Conservation (phyloP, 768 basidiomycete genomes). For the Lactarius akahatsu region DNA sequence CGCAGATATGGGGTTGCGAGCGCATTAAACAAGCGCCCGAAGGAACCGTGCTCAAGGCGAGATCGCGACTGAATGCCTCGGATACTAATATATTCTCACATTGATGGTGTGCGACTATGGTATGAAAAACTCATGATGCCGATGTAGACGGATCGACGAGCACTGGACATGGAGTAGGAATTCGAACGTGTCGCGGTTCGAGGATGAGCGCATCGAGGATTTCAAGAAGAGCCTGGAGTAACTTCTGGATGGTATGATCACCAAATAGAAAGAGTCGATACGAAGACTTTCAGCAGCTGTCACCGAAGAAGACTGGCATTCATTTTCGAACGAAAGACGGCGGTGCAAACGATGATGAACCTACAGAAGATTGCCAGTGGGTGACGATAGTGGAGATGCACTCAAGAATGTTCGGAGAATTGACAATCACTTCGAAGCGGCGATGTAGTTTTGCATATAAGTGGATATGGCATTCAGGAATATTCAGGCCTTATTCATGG, state of each 20-base stretch:
- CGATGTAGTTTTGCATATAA: too few species aligned
- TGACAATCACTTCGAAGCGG: too few species aligned
- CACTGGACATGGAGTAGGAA: slow-evolving; percentile 79
- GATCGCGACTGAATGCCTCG: slow-evolving; percentile 65
- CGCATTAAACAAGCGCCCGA: slow-evolving; percentile 79
- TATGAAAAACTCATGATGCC: background rate
- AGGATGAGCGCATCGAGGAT: slow-evolving; percentile 90
- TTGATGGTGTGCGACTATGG: slow-evolving; percentile 64
- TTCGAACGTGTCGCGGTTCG: slow-evolving; percentile 88
- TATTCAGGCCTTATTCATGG: too few species aligned
- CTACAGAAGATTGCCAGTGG: too few species aligned
- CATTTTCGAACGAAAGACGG: too few species aligned
- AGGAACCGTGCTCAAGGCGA: slow-evolving; percentile 75
- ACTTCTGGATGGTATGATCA: slow-evolving; percentile 86
- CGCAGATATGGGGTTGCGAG: slow-evolving; percentile 66
- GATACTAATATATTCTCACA: slow-evolving; percentile 67
- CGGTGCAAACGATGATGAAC: too few species aligned
- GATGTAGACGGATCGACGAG: slow-evolving; percentile 76
- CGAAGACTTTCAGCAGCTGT: slow-evolving; percentile 27
- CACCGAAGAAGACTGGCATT: slow-evolving; percentile 24
- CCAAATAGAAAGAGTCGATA: slow-evolving; percentile 71
- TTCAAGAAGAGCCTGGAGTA: slow-evolving; percentile 82
- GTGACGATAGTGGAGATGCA: too few species aligned
- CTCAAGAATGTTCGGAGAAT: too few species aligned
- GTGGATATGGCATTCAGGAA: too few species aligned